These are phyloP conservation scores for Pythium coloratum DNA, from an alignment of 352 stramenopile species.

Conservation along the genomic window DNA sequence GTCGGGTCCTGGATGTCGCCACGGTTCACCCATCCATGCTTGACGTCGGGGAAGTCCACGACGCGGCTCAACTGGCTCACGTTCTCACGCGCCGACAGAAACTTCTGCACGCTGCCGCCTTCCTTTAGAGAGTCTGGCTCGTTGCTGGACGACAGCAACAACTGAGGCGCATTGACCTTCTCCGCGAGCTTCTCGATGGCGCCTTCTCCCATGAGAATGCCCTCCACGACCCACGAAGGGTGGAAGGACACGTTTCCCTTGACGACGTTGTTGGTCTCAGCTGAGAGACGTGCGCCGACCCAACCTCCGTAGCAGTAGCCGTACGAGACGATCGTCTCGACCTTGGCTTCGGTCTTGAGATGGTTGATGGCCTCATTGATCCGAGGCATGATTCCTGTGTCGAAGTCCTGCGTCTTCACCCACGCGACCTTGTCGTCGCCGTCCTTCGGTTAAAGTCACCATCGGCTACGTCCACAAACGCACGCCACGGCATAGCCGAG, in stretches of 20 bases:
- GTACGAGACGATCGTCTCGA: constrained; percentile 19
- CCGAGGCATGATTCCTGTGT: constrained; percentile 6
- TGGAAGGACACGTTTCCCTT: constrained; percentile 23
- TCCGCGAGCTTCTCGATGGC: constrained; percentile 37
- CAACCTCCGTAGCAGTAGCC: constrained; percentile 31
- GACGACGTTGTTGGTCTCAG: constrained; percentile 16
- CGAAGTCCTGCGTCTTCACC: constrained; percentile 17
- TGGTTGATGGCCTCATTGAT: constrained; percentile 27
- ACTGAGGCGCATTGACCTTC: constrained; percentile 34
- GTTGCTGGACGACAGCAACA: constrained; percentile 37
- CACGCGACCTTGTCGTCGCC: constrained; percentile 23
- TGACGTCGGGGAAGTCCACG: constrained; percentile 45
- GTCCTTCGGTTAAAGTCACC: constrained; percentile 33
- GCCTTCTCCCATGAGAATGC: constrained; percentile 30
- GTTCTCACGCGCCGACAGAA: constrained; percentile 26
- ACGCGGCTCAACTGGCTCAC: constrained; percentile 23
- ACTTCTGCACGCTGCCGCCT: constrained; percentile 38
- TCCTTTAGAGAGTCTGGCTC: constrained; percentile 40
- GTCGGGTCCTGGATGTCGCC: constrained; percentile 44
- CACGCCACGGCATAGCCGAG: constrained; percentile 42
- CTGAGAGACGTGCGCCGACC: constrained; percentile 21
- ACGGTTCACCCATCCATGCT: constrained; percentile 63
- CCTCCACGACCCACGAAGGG: constrained; percentile 30
- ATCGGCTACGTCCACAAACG: constrained; percentile 34
- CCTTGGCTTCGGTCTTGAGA: constrained; percentile 28